A percentile compares a stretch with the other conserved stretches of the same genome.
Conservation (phyloP, 495 filamentous ascomycete genomes). For the Penicilliopsis zonata region DNA sequence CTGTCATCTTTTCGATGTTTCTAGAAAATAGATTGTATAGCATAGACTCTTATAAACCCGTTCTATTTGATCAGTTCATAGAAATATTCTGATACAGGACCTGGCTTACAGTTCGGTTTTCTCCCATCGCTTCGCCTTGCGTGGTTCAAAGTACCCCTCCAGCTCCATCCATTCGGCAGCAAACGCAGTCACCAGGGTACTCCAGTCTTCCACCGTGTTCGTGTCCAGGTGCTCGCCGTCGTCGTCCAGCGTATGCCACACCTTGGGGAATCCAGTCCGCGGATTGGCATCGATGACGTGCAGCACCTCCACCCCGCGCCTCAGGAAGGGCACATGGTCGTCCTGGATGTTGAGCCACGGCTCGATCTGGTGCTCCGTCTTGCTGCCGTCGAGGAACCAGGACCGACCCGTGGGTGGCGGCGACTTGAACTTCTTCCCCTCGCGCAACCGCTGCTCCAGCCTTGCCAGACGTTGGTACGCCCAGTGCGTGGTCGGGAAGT, state of each 20-base stretch:
- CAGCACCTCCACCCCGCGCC: slow-evolving; percentile 71
- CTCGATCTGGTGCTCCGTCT: slow-evolving; percentile 33
- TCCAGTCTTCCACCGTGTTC: slow-evolving; percentile 80
- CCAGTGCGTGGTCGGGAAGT: slow-evolving; percentile 86
- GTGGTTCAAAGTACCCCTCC: slow-evolving; percentile 47
- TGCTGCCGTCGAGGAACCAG: slow-evolving; percentile 43
- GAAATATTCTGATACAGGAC: not conserved
- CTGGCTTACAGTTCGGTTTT: slow-evolving; percentile 37
- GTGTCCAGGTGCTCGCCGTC: slow-evolving; percentile 79
- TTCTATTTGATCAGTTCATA: slow-evolving; percentile 1
- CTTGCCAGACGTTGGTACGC: slow-evolving; percentile 62
- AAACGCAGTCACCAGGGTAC: slow-evolving; percentile 69
- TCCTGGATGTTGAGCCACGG: slow-evolving; percentile 50
- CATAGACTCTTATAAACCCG: not conserved
- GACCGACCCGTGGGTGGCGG: slow-evolving; percentile 14
- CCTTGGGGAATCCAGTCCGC: slow-evolving; percentile 49
- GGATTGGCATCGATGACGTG: slow-evolving; percentile 68
- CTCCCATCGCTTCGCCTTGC: slow-evolving; percentile 10
- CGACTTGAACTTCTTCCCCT: slow-evolving; percentile 39
- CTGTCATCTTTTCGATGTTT: not conserved
- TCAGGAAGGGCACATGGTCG: slow-evolving; percentile 85
- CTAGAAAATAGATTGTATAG: not conserved
- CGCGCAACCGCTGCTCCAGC: slow-evolving; percentile 59
- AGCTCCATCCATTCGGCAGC: slow-evolving; percentile 89
- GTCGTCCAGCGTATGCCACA: slow-evolving; percentile 82